Conservation (phyloP, 2,329 filamentous ascomycete species). For the Zymoseptoria brevis region DNA sequence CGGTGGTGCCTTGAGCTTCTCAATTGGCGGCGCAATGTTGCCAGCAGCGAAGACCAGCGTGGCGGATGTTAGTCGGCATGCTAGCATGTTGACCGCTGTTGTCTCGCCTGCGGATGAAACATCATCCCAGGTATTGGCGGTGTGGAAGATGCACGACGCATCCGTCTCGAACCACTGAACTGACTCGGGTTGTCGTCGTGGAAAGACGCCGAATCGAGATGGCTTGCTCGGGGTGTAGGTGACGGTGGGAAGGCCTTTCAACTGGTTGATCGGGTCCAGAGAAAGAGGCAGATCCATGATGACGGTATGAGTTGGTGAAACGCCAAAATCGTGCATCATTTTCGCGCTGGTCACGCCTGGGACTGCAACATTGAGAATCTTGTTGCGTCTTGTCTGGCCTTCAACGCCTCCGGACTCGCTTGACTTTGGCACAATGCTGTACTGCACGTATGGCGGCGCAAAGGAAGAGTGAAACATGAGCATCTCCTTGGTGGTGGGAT, state of each 20-base stretch:
- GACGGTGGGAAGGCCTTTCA: slow-evolving; percentile 49
- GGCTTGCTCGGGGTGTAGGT: slow-evolving; percentile 50
- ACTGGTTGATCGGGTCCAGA: slow-evolving; percentile 55
- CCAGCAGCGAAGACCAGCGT: slow-evolving; percentile 58
- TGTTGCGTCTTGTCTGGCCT: slow-evolving; percentile 1
- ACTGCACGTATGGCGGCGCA: slow-evolving; percentile 57
- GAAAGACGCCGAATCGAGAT: slow-evolving; percentile 61
- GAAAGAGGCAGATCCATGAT: slow-evolving; percentile 63
- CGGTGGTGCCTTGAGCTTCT: slow-evolving; percentile 20
- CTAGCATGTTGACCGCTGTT: slow-evolving; percentile 53
- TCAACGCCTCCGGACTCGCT: background rate
- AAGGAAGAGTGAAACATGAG: slow-evolving; percentile 62
- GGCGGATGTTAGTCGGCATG: slow-evolving; percentile 59
- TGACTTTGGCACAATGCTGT: slow-evolving; percentile 48
- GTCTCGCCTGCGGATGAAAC: slow-evolving; percentile 31
- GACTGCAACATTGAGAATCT: slow-evolving; percentile 47
- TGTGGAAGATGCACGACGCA: slow-evolving; percentile 63
- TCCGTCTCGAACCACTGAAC: slow-evolving; percentile 62
- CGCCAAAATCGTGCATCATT: slow-evolving; percentile 72
- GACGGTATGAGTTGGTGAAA: slow-evolving; percentile 53
- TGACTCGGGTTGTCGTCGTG: slow-evolving; percentile 48
- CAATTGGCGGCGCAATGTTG: slow-evolving; percentile 48
- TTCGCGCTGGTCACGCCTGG: slow-evolving; percentile 56
- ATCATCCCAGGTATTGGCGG: slow-evolving; percentile 61
- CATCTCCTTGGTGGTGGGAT: slow-evolving; percentile 56